phyloP scores from a whole-genome alignment of 129 eudicot species.

The Chrysanthemum seticuspe region DNA sequence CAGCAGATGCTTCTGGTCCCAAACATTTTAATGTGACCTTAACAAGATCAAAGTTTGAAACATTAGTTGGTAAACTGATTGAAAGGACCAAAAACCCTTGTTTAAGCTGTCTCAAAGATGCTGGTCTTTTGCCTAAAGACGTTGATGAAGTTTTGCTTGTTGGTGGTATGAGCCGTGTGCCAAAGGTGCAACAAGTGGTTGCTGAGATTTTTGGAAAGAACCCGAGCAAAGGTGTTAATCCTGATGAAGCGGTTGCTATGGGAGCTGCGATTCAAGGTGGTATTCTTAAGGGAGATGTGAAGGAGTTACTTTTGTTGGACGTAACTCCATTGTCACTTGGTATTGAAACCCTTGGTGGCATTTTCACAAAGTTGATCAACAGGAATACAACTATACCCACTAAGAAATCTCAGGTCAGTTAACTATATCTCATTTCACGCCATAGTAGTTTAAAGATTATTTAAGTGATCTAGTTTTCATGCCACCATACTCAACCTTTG shows the following conservation, averaged over 20 bases:
- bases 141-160: constrained; percentile 5
- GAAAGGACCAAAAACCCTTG: neutral
- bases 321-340: constrained; percentile 6
- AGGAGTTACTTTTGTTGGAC: neutral
- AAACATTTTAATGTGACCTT: neutral
- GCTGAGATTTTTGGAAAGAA: neutral
- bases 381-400: neutral
- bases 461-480: neutral
- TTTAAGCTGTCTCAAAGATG: neutral
- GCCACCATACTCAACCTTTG: too few relatives aligned
- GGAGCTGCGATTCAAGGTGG: constrained; percentile 7
- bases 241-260: constrained; percentile 1
- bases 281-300: neutral
- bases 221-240: constrained; percentile 1
- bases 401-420: constrained; percentile 1
- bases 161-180: constrained; percentile 4
- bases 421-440: neutral
- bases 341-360: constrained; percentile 2
- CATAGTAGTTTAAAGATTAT: neutral
- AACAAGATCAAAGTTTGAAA: constrained; percentile 4
- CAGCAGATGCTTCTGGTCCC: neutral
- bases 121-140: neutral
- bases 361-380: neutral
- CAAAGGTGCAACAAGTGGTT: constrained; percentile 8
- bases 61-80: neutral